These are phyloP conservation scores for Cylindrodendrum hubeiense DNA, from an alignment of 2,329 filamentous ascomycete species.

Conservation along the genomic window DNA sequence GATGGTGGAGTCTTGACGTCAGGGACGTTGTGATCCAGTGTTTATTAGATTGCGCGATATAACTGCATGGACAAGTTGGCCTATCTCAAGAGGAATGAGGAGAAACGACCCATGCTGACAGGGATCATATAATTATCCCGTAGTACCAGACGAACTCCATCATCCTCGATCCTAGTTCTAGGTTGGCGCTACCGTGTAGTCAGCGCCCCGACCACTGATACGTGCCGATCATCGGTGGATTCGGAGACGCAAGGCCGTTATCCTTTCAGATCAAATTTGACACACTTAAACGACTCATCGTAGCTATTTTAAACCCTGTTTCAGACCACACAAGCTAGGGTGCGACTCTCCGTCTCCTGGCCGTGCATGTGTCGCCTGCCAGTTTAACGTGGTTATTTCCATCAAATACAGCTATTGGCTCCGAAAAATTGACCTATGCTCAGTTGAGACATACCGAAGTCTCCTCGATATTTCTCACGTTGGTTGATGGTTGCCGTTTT, in stretches of 20 bases:
- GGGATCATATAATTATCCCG: background rate
- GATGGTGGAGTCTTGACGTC: background rate
- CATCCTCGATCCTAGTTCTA: background rate
- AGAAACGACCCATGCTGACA: background rate
- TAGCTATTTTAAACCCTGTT: no score
- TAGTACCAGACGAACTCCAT: background rate
- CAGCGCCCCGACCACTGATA: background rate
- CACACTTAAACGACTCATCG: background rate
- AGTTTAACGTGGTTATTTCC: no score
- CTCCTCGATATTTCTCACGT: no score
- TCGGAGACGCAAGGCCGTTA: background rate
- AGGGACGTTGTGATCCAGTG: background rate
- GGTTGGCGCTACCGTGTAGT: background rate
- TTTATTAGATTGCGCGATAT: background rate
- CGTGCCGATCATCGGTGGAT: no score
- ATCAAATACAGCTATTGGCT: no score
- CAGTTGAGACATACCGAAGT: no score
- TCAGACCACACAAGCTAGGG: no score
- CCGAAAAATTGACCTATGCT: no score
- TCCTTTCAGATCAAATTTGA: background rate
- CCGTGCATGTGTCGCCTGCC: no score
- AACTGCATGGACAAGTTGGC: background rate
- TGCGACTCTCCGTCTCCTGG: no score
- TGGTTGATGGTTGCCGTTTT: no score
- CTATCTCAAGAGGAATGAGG: background rate